Evolutionary conservation across 2,329 filamentous ascomycete genomes (phyloP), one percentile per base, ranked within the genome.

Genomic region (Neonectria sp.): DNA sequence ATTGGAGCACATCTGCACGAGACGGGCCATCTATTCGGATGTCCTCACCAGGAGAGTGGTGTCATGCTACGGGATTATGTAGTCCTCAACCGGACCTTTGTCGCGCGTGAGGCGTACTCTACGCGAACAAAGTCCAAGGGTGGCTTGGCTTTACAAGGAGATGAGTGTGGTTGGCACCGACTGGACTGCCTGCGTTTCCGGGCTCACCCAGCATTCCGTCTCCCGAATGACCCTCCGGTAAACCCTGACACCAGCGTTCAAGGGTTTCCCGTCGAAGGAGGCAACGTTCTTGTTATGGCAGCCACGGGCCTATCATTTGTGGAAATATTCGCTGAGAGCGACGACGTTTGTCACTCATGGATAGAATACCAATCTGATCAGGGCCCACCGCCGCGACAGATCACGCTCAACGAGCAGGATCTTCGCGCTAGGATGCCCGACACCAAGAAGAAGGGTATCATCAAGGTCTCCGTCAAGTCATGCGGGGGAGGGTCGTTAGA

Each of bases 1-100:
- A 97, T 98, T 71, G 95, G 95, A 8, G 95, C 94, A 11, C 95
- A 98, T 80, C 81, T 98, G 55, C 95, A 97, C 79, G 95, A 98
- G 81, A 92, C 92, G 1, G 95, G 95, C 4, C 95, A 97, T 81
- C 81, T 97, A 25, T 93, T 98, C 72, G 95, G 95, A 56, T 97
- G 94, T 72, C 94, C 94, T 11, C 93, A 97, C 77, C 94, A 97
- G 77, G 94, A 96, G 76, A 92, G 85, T 31, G 95, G 96, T n/a
- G 87, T 98, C 68, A 98, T 98, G 95, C 85, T 95, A 57, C 88
- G 93, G 63, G 95, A 97, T 79, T 98, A 97, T 78, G 90, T 95
- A 35, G 91, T 86, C 2, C 83, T 98, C 13, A 97, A 96, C 80
- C 90, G 95, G 29, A 92, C 92, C 1, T 98, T 98, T 78, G 86